Conservation (phyloP, 495 filamentous ascomycete species). For the Massariosphaeria phaeospora region DNA sequence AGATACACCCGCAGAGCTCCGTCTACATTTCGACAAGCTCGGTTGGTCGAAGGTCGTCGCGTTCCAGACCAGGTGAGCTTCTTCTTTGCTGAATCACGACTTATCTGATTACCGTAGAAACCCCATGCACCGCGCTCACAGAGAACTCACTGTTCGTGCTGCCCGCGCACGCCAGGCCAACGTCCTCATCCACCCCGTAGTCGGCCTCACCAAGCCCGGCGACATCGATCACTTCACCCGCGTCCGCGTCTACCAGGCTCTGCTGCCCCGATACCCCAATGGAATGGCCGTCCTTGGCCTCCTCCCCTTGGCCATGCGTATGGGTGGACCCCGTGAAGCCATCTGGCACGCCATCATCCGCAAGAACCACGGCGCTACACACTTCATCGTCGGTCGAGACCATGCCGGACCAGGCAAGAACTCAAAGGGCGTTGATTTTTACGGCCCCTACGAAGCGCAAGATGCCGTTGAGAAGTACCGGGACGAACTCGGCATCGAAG, state of each 20-base stretch:
- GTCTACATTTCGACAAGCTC: constrained; percentile 96
- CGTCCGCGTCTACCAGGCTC: constrained; percentile 94
- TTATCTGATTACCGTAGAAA: constrained; percentile 51
- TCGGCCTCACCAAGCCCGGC: constrained; percentile 95
- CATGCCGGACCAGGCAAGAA: constrained; percentile 97
- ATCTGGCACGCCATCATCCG: constrained; percentile 99
- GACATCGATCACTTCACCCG: constrained; percentile 99
- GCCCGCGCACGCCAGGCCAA: constrained; percentile 93
- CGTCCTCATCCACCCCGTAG: constrained; percentile 97
- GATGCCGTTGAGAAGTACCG: constrained; percentile 95
- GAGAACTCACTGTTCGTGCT: constrained; percentile 94
- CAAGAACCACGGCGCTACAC: constrained; percentile 97
- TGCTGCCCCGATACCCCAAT: constrained; percentile 95
- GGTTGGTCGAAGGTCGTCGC: constrained; percentile 95
- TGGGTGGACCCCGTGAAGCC: constrained; percentile 96
- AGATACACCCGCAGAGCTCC: constrained; percentile 94
- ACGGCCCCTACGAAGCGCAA: constrained; percentile 98
- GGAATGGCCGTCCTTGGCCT: constrained; percentile 98
- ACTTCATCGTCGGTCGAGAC: constrained; percentile 98
- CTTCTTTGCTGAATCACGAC: not conserved
- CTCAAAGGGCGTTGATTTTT: constrained; percentile 92
- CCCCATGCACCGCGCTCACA: constrained; percentile 97
- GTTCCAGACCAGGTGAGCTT: constrained; percentile 73
- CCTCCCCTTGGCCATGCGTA: constrained; percentile 93
- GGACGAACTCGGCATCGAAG: constrained; percentile 93